Percentiles rank a stretch among this genome's conserved stretches.
These are phyloP conservation scores for Lipomyces spencermartinsiae DNA, from an alignment of 805 yeast genomes.

Conservation along the genomic window DNA sequence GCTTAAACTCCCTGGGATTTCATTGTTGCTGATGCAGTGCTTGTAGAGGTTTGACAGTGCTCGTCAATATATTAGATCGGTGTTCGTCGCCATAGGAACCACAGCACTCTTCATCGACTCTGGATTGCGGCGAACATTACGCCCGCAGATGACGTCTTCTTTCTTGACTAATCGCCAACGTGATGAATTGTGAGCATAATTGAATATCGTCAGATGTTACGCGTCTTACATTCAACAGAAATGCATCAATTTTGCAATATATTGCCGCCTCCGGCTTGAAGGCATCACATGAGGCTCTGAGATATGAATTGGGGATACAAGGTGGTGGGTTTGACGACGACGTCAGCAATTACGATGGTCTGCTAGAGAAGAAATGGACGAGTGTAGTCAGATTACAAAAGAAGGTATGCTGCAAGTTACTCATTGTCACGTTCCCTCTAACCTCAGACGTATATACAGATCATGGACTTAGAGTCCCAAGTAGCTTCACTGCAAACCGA, in stretches of 20 bases:
- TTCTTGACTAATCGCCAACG: conserved; percentile 33
- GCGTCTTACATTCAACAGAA: conserved; percentile 8
- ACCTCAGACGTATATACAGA: conserved; percentile 13
- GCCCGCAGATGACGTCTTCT: conserved; percentile 24
- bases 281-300: conserved; percentile 18
- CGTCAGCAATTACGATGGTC: conserved; percentile 36
- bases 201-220: background rate
- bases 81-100: background rate
- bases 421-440: background rate
- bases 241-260: conserved; percentile 28
- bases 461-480: conserved; percentile 69
- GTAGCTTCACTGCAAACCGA: conserved; percentile 52
- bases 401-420: conserved; percentile 47
- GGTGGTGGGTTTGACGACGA: conserved; percentile 5
- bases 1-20: background rate
- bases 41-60: background rate
- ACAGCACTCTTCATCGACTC: background rate
- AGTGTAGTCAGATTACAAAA: conserved; percentile 82
- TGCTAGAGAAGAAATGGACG: conserved; percentile 83
- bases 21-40: background rate
- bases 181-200: conserved; percentile 31
- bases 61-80: background rate
- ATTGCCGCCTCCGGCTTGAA: conserved; percentile 21
- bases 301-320: conserved; percentile 14
- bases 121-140: background rate